Percentiles rank a stretch among this genome's conserved stretches.
phyloP scores from a whole-genome alignment of 83 land plant genomes.

The Diphasiastrum complanatum region DNA sequence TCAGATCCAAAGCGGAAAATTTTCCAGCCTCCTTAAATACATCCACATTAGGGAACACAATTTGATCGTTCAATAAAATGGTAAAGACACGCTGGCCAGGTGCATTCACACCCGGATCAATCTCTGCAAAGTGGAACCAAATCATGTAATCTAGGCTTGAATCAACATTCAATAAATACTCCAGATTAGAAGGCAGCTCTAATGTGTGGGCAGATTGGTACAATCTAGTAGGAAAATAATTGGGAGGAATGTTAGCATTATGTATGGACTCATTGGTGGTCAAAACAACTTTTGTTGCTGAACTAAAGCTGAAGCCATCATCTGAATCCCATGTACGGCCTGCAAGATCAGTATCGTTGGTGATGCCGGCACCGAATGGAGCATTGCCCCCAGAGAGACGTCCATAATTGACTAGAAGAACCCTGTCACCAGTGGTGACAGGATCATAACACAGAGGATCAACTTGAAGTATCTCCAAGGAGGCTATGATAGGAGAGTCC shows the following conservation, averaged over 20 bases:
- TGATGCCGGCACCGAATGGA: constrained; percentile 83
- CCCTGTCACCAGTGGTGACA: constrained; percentile 27
- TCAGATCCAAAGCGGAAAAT: constrained; percentile 51
- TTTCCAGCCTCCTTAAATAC: constrained; percentile 61
- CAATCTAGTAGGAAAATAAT: constrained; percentile 65
- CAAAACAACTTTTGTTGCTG: constrained; percentile 19
- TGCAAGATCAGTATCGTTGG: constrained; percentile 50
- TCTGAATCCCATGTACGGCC: constrained; percentile 84
- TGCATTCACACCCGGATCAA: constrained; percentile 53
- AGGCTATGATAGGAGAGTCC: constrained; percentile 78
- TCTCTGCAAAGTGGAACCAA: constrained; percentile 98
- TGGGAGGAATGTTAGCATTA: constrained; percentile 41
- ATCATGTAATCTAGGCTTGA: constrained; percentile 74
- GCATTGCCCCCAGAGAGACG: constrained; percentile 50
- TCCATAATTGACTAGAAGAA: constrained; percentile 80
- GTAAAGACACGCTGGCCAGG: constrained; percentile 81
- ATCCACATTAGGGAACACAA: constrained; percentile 49
- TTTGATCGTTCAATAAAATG: constrained; percentile 41
- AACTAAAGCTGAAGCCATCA: constrained; percentile 18
- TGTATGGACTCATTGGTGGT: constrained; percentile 27
- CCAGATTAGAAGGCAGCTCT: constrained; percentile 25
- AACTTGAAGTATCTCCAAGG: constrained; percentile 61
- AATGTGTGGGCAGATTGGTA: constrained; percentile 57
- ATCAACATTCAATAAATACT: constrained; percentile 60
- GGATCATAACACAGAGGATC: constrained; percentile 57